A percentile compares a stretch with the other conserved stretches of the same genome.
Evolutionary conservation across 345 rosid species (phyloP).

Genomic region (Firmiana major): DNA sequence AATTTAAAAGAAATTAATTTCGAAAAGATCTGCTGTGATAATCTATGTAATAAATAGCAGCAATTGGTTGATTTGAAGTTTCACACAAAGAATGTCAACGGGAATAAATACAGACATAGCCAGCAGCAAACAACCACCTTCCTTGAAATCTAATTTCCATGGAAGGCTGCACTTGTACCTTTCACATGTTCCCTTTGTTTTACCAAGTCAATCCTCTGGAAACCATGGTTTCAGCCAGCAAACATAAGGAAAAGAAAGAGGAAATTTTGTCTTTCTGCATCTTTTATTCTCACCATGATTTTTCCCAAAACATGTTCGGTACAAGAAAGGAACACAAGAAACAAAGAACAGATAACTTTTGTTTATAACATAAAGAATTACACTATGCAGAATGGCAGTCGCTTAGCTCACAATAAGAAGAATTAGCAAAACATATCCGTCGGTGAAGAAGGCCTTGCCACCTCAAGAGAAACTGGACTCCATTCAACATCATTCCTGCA

Average conservation of each 20-base stretch:
- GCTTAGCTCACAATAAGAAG: background rate
- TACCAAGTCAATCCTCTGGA: background rate
- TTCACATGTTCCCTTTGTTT: background rate
- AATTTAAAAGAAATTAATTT: too few species aligned
- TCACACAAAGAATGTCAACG: background rate
- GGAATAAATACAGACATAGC: background rate
- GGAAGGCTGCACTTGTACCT: background rate
- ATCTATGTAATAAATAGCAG: background rate
- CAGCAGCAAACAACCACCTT: background rate
- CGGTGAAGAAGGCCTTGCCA: slow-evolving; percentile 32
- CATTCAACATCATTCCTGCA: slow-evolving; percentile 37
- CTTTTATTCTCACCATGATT: slow-evolving; percentile 15
- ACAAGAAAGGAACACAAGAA: slow-evolving; percentile 5
- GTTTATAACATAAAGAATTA: background rate
- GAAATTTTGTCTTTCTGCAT: background rate
- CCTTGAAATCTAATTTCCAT: background rate
- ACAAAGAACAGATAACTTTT: background rate
- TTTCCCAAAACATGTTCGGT: background rate
- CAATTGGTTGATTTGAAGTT: background rate
- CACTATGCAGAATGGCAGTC: background rate
- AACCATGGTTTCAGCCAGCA: background rate
- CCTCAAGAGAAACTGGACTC: slow-evolving; percentile 36
- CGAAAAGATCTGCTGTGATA: too few species aligned
- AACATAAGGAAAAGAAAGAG: background rate
- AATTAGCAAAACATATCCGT: slow-evolving; percentile 41